A percentile compares a stretch with the other conserved stretches of the same genome.
Conservation (phyloP, 805 yeast species). For the Metschnikowia sp. region DNA sequence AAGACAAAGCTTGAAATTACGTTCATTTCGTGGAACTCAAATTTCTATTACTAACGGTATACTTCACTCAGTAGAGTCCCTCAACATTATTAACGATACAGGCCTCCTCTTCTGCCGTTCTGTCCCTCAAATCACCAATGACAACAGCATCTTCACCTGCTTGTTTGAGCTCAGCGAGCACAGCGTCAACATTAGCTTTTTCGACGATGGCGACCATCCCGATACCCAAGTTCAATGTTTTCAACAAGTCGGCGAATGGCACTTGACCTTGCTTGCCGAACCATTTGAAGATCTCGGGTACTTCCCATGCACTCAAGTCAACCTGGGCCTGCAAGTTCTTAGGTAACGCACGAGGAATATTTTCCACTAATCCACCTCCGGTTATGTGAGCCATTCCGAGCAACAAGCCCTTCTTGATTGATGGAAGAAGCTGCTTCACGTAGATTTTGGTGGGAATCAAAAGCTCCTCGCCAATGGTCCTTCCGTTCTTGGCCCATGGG, state of each 20-base stretch:
- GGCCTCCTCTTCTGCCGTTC: constrained; percentile 49
- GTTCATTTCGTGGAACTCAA: too few species aligned
- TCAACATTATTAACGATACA: constrained; percentile 48
- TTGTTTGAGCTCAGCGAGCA: constrained; percentile 48
- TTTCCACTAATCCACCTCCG: constrained; percentile 97
- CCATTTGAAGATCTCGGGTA: constrained; percentile 92
- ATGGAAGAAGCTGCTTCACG: constrained; percentile 83
- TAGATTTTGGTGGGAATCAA: constrained; percentile 90
- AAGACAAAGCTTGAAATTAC: too few species aligned
- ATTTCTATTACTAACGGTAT: background rate
- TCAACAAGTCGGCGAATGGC: constrained; percentile 77
- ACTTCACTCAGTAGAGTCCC: constrained; percentile 12
- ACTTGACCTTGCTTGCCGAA: constrained; percentile 88
- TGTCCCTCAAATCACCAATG: constrained; percentile 37
- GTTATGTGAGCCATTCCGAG: constrained; percentile 95
- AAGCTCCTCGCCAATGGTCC: constrained; percentile 80
- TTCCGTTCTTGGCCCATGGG: constrained; percentile 71
- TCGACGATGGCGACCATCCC: constrained; percentile 93
- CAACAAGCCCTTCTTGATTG: constrained; percentile 62
- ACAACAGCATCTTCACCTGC: constrained; percentile 73
- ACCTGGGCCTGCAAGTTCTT: constrained; percentile 71
- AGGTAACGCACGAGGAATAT: constrained; percentile 93
- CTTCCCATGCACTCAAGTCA: constrained; percentile 76
- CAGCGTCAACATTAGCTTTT: constrained; percentile 58
- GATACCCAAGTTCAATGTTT: constrained; percentile 93